A percentile compares a stretch with the other conserved stretches of the same genome.
phyloP scores from a whole-genome alignment of 495 filamentous ascomycete species.

The Neurospora hispaniola region DNA sequence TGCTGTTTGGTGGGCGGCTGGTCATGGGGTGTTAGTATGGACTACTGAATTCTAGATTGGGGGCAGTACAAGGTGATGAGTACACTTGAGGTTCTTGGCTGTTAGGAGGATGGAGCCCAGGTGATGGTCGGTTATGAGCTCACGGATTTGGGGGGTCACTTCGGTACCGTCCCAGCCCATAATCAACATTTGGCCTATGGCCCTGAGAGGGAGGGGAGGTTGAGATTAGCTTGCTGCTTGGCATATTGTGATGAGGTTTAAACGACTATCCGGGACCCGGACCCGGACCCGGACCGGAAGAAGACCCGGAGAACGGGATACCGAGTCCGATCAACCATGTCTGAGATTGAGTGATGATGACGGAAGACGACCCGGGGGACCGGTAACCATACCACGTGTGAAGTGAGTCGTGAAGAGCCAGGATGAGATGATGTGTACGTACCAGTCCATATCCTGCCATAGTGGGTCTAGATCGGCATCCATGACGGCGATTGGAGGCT shows the following conservation, averaged over 20 bases:
- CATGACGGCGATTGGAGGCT: slow-evolving; percentile 28
- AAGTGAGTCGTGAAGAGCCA: neutral
- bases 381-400: neutral
- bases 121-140: slow-evolving; percentile 76
- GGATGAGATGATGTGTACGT: slow-evolving; percentile 12
- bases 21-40: slow-evolving; percentile 8
- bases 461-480: slow-evolving; percentile 50
- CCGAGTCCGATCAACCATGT: neutral
- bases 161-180: slow-evolving; percentile 92
- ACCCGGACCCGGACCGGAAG: neutral
- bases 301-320: neutral
- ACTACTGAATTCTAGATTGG: neutral
- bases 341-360: neutral
- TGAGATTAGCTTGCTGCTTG: slow-evolving; percentile 1
- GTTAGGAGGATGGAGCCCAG: slow-evolving; percentile 66
- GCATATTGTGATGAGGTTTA: neutral
- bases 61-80: neutral
- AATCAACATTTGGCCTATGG: slow-evolving; percentile 85
- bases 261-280: slow-evolving; percentile 3
- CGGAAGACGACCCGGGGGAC: neutral
- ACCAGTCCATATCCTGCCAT: slow-evolving; percentile 61
- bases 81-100: slow-evolving; percentile 89
- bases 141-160: slow-evolving; percentile 74
- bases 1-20: slow-evolving; percentile 77
- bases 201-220: slow-evolving; percentile 22